Percentiles rank a stretch among this genome's conserved stretches.
These are phyloP conservation scores for Trichocladium uniseriatum DNA, from an alignment of 495 filamentous ascomycete species.

Conservation along the genomic window DNA sequence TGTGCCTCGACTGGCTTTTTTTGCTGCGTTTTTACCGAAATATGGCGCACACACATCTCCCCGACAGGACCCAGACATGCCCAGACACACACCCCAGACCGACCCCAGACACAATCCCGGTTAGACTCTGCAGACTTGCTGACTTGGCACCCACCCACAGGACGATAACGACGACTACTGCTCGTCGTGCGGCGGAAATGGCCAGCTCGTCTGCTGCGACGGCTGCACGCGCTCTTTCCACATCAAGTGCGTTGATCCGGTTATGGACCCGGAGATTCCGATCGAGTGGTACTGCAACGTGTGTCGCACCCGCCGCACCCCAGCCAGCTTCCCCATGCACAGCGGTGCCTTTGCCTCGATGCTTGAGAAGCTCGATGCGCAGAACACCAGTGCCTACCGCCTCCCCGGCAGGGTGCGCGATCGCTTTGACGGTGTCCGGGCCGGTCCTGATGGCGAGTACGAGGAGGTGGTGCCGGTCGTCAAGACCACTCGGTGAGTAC, in stretches of 20 bases:
- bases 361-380: constrained; percentile 48
- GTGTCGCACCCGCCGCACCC: constrained; percentile 43
- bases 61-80: background rate
- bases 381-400: constrained; percentile 62
- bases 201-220: constrained; percentile 87
- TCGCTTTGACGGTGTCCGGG: constrained; percentile 63
- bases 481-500: constrained; percentile 31
- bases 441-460: constrained; percentile 69
- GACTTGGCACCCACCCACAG: constrained; percentile 24
- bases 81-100: no score
- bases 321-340: constrained; percentile 30
- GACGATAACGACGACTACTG: constrained; percentile 87
- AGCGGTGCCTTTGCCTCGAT: constrained; percentile 48
- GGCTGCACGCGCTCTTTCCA: constrained; percentile 82
- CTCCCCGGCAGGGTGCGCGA: constrained; percentile 60
- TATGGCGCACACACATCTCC: constrained; percentile 21
- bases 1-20: background rate
- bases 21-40: constrained; percentile 23
- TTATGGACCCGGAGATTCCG: constrained; percentile 55
- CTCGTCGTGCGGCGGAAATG: constrained; percentile 66
- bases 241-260: constrained; percentile 74
- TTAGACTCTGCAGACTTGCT: constrained; percentile 12
- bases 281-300: constrained; percentile 78
- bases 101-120: background rate
- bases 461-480: constrained; percentile 43